Percentiles rank a stretch among this genome's conserved stretches.
phyloP scores from a whole-genome alignment of 2,329 filamentous ascomycete genomes.

The Aspergillus aculeatus region DNA sequence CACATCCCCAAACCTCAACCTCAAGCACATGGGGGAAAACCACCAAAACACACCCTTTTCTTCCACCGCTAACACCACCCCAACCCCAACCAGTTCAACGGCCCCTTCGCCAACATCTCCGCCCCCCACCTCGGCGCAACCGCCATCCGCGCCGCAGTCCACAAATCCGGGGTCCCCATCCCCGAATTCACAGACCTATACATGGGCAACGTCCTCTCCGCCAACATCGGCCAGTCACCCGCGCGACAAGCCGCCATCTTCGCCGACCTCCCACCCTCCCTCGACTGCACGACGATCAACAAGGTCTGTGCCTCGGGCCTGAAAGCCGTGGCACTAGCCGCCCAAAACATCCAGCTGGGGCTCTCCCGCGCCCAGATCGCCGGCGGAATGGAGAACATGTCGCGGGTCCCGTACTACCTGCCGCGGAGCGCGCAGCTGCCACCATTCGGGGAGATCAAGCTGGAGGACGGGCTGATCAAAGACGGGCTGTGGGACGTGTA shows the following conservation, averaged over 20 bases:
- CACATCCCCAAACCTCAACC: too few relatives aligned
- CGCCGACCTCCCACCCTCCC: constrained; percentile 74
- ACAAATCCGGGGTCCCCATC: constrained; percentile 78
- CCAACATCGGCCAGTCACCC: constrained; percentile 79
- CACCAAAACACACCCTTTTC: background rate
- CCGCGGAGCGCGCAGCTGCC: constrained; percentile 78
- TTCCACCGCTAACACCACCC: background rate
- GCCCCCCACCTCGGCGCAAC: constrained; percentile 86
- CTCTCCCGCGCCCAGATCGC: constrained; percentile 85
- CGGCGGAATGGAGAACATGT: constrained; percentile 99
- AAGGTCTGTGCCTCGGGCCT: constrained; percentile 96
- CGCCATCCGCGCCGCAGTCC: constrained; percentile 86
- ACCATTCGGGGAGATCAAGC: constrained; percentile 79
- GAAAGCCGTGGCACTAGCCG: constrained; percentile 86
- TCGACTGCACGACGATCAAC: constrained; percentile 92
- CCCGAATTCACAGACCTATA: constrained; percentile 88
- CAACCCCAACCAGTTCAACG: constrained; percentile 73
- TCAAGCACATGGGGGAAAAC: too few relatives aligned
- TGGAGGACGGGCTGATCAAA: constrained; percentile 90
- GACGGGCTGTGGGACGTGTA: constrained; percentile 97
- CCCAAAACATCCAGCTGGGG: constrained; percentile 91
- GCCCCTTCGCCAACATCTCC: constrained; percentile 76
- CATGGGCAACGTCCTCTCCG: constrained; percentile 94
- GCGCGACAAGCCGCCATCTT: constrained; percentile 88
- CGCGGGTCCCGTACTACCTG: constrained; percentile 85